A percentile compares a stretch with the other conserved stretches of the same genome.
These are phyloP conservation scores for Panellus pusillus DNA, from an alignment of 768 basidiomycete genomes.

Conservation along the genomic window DNA sequence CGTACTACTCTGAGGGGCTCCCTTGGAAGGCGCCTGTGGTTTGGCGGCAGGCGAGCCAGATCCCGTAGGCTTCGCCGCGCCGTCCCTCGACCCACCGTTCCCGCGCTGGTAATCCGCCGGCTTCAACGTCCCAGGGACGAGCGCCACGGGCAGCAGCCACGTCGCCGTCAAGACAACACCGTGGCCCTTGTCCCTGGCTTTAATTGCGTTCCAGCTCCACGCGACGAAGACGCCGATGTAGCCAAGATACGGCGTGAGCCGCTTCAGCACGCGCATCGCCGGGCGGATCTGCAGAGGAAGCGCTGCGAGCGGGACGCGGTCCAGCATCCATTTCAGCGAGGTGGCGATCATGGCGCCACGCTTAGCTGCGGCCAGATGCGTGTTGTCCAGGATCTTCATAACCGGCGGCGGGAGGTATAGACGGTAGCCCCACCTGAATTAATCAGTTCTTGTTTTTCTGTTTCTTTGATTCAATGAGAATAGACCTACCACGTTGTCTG, in stretches of 20 bases:
- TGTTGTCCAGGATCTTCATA: slow-evolving; percentile 60
- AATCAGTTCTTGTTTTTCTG: not conserved
- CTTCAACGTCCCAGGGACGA: slow-evolving; percentile 77
- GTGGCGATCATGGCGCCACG: slow-evolving; percentile 74
- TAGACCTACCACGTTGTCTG: slow-evolving; percentile 73
- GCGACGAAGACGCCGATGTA: slow-evolving; percentile 77
- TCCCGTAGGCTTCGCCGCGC: not conserved
- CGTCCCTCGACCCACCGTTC: slow-evolving; percentile 20
- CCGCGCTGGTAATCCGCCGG: slow-evolving; percentile 13
- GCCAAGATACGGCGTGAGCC: slow-evolving; percentile 62
- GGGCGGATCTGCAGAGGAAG: slow-evolving; percentile 63
- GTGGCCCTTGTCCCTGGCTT: slow-evolving; percentile 67
- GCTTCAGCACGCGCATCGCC: slow-evolving; percentile 57
- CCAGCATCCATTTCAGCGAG: slow-evolving; percentile 70
- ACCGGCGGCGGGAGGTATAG: slow-evolving; percentile 77
- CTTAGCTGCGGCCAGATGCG: slow-evolving; percentile 65
- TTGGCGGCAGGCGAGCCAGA: not conserved
- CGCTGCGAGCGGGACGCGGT: slow-evolving; percentile 57
- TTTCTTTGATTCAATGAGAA: not conserved
- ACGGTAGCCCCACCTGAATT: slow-evolving; percentile 49
- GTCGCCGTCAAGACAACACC: slow-evolving; percentile 83
- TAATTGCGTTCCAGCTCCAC: slow-evolving; percentile 75
- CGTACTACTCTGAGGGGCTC: too few species aligned
- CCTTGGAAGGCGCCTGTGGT: not conserved
- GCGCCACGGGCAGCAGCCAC: slow-evolving; percentile 75